These are phyloP conservation scores for Monilinia laxa DNA, from an alignment of 2,329 filamentous ascomycete genomes.

Conservation along the genomic window DNA sequence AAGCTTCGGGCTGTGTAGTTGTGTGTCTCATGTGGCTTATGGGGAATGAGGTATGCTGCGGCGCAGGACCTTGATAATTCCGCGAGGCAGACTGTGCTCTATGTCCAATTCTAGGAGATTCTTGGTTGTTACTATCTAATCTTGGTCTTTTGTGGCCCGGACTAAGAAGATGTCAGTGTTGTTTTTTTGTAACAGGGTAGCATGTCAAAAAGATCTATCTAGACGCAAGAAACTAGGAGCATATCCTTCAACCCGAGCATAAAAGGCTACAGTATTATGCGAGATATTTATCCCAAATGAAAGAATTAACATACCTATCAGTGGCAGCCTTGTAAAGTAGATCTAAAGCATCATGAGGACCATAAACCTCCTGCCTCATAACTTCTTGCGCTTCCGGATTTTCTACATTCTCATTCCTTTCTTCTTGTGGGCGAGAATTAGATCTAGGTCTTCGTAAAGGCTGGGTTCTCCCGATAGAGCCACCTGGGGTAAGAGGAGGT, in stretches of 20 bases:
- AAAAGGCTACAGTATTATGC: conserved; percentile 22
- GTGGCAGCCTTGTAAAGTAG: conserved; percentile 84
- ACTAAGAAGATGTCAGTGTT: conserved; percentile 44
- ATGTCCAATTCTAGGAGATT: conserved; percentile 34
- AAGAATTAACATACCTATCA: conserved; percentile 46
- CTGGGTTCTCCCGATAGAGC: conserved; percentile 62
- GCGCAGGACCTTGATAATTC: conserved; percentile 26
- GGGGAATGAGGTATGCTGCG: conserved; percentile 27
- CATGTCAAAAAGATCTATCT: background rate
- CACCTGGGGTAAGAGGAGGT: conserved; percentile 62
- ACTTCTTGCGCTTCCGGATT: conserved; percentile 64
- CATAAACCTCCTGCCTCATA: conserved; percentile 74
- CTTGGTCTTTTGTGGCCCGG: conserved; percentile 40
- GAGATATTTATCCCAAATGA: conserved; percentile 36
- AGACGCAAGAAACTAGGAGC: background rate
- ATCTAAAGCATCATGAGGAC: conserved; percentile 89
- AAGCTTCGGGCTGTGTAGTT: conserved; percentile 26
- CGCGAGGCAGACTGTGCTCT: conserved; percentile 26
- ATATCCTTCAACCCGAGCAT: background rate
- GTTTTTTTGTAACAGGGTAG: background rate
- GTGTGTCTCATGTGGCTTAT: conserved; percentile 32
- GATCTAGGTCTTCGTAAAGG: conserved; percentile 63
- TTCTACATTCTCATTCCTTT: conserved; percentile 57
- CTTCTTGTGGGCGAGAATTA: conserved; percentile 39
- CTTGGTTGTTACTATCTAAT: conserved; percentile 31